A percentile compares a stretch with the other conserved stretches of the same genome.
Evolutionary conservation across 148 eudicot species (phyloP).

Genomic region (Arctostaphylos glauca): DNA sequence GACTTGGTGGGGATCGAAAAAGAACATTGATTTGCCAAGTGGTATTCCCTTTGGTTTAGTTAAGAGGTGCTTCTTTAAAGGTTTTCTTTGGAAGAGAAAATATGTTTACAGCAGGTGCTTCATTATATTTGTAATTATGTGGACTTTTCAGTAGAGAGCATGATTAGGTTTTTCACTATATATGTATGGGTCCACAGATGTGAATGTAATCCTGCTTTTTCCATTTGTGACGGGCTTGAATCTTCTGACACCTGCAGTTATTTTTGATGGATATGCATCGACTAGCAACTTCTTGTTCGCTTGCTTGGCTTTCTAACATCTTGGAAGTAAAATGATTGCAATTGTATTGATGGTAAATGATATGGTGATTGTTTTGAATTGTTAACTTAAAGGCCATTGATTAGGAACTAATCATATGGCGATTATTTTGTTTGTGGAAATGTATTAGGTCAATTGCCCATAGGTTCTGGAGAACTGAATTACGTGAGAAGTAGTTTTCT

Average conservation of each 20-base stretch:
- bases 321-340: neutral
- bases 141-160: neutral
- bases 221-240: neutral
- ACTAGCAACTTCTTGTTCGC: neutral
- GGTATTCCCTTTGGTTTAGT: neutral
- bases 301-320: neutral
- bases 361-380: neutral
- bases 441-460: neutral
- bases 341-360: neutral
- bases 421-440: neutral
- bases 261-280: neutral
- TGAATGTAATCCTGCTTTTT: no score
- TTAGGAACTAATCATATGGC: neutral
- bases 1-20: neutral
- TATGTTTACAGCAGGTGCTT: neutral
- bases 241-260: neutral
- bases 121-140: neutral
- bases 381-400: neutral
- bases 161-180: neutral
- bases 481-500: neutral
- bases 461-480: neutral
- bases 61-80: neutral
- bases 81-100: neutral
- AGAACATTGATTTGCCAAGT: neutral
- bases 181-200: neutral